Percentiles rank a stretch among this genome's conserved stretches.
phyloP scores from a whole-genome alignment of 306 rosid genomes.

The Corylus heterophylla region DNA sequence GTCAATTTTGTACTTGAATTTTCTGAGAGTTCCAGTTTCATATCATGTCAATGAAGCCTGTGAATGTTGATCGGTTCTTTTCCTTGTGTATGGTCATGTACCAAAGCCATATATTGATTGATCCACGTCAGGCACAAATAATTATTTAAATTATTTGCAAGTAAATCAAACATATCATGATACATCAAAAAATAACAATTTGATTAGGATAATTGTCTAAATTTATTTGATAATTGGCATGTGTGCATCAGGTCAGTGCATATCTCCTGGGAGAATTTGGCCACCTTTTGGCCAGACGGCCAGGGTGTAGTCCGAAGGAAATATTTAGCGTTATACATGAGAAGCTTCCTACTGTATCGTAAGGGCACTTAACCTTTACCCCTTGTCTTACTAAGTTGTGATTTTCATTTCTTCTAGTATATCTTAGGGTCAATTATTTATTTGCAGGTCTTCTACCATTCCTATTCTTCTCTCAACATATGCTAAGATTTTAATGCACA shows the following conservation, averaged over 20 bases:
- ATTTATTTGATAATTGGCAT: constrained; percentile 21
- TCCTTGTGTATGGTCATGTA: constrained; percentile 2
- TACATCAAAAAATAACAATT: constrained; percentile 14
- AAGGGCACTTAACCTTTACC: constrained; percentile 39
- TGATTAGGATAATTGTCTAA: not conserved
- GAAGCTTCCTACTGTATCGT: constrained; percentile 98
- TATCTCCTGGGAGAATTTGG: constrained; percentile 98
- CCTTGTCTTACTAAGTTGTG: constrained; percentile 4
- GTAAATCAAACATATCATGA: constrained; percentile 22
- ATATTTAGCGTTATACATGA: constrained; percentile 84
- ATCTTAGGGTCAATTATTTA: constrained; percentile 34
- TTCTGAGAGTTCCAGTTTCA: not conserved
- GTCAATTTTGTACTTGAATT: not conserved
- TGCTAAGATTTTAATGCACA: constrained; percentile 97
- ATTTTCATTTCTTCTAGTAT: constrained; percentile 15
- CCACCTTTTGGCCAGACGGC: constrained; percentile 89
- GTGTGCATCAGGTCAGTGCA: constrained; percentile 86
- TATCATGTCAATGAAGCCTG: not conserved
- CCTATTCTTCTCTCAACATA: constrained; percentile 95
- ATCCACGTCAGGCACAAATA: constrained; percentile 17
- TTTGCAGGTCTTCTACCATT: constrained; percentile 77
- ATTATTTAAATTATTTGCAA: not conserved
- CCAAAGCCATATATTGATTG: constrained; percentile 7
- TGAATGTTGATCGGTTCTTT: not conserved
- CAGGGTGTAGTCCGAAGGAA: constrained; percentile 91